Evolutionary conservation across 2,329 filamentous ascomycete genomes (phyloP), one percentile per base, ranked within the genome.

Genomic region (Rutstroemia sp.): DNA sequence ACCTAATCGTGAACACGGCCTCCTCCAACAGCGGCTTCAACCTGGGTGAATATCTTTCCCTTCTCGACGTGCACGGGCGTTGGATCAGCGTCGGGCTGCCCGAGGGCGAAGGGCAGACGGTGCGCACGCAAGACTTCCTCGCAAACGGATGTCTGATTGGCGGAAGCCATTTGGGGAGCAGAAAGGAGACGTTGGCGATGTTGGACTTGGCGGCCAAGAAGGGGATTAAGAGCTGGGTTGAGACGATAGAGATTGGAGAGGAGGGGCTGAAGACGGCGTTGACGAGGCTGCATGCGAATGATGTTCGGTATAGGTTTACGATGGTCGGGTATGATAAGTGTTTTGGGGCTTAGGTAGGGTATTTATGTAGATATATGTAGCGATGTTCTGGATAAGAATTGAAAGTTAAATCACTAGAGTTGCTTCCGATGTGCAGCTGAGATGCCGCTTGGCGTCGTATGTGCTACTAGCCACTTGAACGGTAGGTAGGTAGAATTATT

Each of bases 51-150:
- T 95, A 94, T 75, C 81, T 95, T 66, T 82, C 80, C 59, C 80
- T 91, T 65, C 80, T 95, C 69, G 90, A 92, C 72, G 84, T 92
- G 57, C 88, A 91, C 73, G 88, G 87, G 57, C 81, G 79, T 68
- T 94, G 88, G 82, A 82, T 92, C 70, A 88, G 81, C 66, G 87
- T 92, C 54, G 89, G 88, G 44, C 77, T 94, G 67, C 89, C 89
- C 3, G 88, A 91, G 69, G 86, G 89, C 60, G 83, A 86, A 46
- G 82, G 89, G 10, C 82, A 88, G 57, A 73, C 77, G 54, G 78
- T 94, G 63, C 84, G 82, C 73, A 85, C 87, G 51, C 87, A 91
- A 76, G 82, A 83, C 68, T 86, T 95, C 66, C 78, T 89, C 58
- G 72, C 72, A 62, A 95, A 92, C 72, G 89, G 89, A 44, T 83